A percentile compares a stretch with the other conserved stretches of the same genome.
These are phyloP conservation scores for Cynanchum wilfordii DNA, from an alignment of 257 asterid species.

Conservation along the genomic window DNA sequence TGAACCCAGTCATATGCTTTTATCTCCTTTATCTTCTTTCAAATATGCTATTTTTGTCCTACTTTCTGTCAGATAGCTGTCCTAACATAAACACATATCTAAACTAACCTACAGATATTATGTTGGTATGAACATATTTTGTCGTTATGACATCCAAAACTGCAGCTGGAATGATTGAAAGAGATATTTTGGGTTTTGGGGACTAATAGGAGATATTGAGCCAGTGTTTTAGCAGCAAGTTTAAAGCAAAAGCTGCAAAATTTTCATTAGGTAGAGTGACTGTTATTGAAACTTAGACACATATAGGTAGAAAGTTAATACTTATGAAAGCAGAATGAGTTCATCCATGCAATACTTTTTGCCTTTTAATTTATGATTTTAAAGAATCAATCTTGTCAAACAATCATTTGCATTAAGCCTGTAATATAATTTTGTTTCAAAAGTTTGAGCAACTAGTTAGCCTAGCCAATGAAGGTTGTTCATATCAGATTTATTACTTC, in stretches of 20 bases:
- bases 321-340: neutral
- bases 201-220: neutral
- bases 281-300: neutral
- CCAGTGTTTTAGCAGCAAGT: neutral
- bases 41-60: neutral
- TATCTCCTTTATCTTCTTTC: conserved; percentile 12
- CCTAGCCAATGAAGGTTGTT: neutral
- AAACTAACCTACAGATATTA: neutral
- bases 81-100: neutral
- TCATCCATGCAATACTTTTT: neutral
- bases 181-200: neutral
- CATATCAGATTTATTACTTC: neutral
- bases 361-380: neutral
- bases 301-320: neutral
- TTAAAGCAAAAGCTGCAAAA: neutral
- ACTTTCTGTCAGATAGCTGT: neutral
- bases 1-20: conserved; percentile 37
- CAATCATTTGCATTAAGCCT: neutral
- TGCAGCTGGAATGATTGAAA: neutral
- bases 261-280: neutral
- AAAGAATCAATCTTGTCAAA: neutral
- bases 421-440: neutral
- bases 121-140: neutral
- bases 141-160: neutral
- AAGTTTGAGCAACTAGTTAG: neutral